Evolutionary conservation across 805 yeast species (phyloP), one percentile per base, ranked within the genome.

Genomic region (Teunomyces stri): DNA sequence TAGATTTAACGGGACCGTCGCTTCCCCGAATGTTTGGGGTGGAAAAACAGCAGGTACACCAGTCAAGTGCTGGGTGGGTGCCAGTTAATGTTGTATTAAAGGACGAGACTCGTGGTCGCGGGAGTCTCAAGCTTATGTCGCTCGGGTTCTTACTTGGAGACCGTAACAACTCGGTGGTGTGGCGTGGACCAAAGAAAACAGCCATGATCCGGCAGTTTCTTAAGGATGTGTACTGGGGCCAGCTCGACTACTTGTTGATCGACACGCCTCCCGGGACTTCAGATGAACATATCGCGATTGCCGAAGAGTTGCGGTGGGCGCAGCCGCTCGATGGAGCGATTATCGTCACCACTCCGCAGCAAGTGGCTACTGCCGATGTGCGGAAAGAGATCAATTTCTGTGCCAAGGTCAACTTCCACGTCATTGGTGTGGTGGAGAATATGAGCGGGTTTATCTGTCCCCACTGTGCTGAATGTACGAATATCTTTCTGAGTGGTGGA

Each of bases 241-340:
- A 68, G 13, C 81, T 89, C 47, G 82, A 85, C 57, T 92, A 87
- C 61, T 68, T 92, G 47, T 68, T 94, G 28, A 90, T 94, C 5
- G 99, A 94, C 63, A 94, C 99, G 0, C 99, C 99, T 0, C 99
- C 99, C 0, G 99, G 99, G 0, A 94, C 99, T 0, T 87, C 96
- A 0, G 99, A 94, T 66, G 99, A 94, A 64, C 99, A 94, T 64
- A 94, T 94, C 33, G 90, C 97, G 3, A 86, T 95, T 33, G 97
- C 97, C 4, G 98, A 94, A 61, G 96, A 90, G 64, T 74, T 94
- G 35, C 69, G 85, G 47, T 77, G 69, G 61, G 82, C 83, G 0
- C 75, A 76, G 22, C 89, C 92, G 2, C 58, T 71, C 3, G 96
- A 89, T 57, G 98, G 98, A 0, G 97, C 97, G 0, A 84, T 94